Conservation (phyloP, 2,329 filamentous ascomycete species). For the Ilyonectria mors-panacis region DNA sequence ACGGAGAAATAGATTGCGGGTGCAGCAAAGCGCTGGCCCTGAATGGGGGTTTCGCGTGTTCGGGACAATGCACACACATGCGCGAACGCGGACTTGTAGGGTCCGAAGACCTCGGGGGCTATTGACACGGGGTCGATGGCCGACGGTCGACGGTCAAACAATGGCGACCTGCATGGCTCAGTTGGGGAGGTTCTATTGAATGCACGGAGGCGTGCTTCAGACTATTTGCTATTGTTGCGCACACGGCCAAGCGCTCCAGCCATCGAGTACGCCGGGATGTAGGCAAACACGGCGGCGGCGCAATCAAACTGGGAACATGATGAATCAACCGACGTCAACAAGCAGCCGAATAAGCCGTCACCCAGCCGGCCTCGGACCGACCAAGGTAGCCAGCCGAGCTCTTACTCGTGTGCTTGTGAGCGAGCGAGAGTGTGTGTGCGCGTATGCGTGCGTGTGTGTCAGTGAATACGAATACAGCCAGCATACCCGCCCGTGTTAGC, state of each 20-base stretch:
- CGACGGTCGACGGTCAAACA: neutral
- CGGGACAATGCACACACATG: neutral
- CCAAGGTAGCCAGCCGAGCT: constrained; percentile 6
- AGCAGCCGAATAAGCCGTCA: constrained; percentile 18
- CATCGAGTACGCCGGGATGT: constrained; percentile 4
- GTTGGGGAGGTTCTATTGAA: neutral
- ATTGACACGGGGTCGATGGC: constrained; percentile 3
- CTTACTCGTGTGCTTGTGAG: neutral
- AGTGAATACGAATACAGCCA: constrained; percentile 16
- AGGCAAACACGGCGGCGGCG: constrained; percentile 24
- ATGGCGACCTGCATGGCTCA: constrained; percentile 14
- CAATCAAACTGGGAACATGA: constrained; percentile 17
- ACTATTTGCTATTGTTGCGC: constrained; percentile 8
- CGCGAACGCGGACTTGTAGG: neutral
- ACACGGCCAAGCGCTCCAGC: neutral
- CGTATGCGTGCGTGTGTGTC: neutral
- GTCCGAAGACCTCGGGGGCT: constrained; percentile 2
- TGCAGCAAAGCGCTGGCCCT: neutral
- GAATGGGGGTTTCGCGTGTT: neutral
- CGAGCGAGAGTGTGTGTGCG: neutral
- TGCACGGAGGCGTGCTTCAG: neutral
- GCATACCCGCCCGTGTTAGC: constrained; percentile 6
- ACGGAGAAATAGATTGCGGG: constrained; percentile 17
- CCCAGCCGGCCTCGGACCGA: constrained; percentile 15
- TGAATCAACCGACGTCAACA: neutral